Evolutionary conservation across 1,284 basidiomycete species (phyloP).

Genomic region (Filobasidium uniguttulatum): DNA sequence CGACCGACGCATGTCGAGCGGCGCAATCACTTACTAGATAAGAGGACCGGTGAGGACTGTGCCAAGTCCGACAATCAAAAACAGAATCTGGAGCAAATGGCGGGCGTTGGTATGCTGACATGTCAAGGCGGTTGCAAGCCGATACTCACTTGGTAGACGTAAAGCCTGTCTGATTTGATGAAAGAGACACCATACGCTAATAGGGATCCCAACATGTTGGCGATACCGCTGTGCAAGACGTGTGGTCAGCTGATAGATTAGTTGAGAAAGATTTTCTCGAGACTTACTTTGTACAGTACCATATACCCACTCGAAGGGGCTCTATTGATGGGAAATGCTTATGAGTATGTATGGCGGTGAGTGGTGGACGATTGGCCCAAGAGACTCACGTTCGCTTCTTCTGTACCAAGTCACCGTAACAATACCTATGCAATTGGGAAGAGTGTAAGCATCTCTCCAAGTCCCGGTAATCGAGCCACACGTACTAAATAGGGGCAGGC

Average conservation of each 20-base stretch:
- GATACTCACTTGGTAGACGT: conserved; percentile 19
- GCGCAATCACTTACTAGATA: conserved; percentile 25
- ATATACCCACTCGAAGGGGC: conserved; percentile 25
- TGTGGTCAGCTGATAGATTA: background rate
- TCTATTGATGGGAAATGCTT: conserved; percentile 2
- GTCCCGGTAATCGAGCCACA: background rate
- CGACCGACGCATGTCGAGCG: no score
- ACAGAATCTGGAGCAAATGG: conserved; percentile 20
- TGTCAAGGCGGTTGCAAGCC: no score
- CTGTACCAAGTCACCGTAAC: conserved; percentile 28
- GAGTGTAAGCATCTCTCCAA: background rate
- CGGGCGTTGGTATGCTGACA: no score
- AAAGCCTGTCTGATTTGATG: conserved; percentile 17
- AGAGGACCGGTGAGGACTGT: conserved; percentile 32
- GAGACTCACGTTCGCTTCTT: conserved; percentile 19
- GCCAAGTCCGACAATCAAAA: conserved; percentile 31
- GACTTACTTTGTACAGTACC: conserved; percentile 24
- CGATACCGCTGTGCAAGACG: conserved; percentile 5
- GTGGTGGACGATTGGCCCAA: background rate
- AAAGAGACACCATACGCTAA: conserved; percentile 21
- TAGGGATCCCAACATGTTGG: conserved; percentile 23
- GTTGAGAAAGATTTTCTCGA: no score
- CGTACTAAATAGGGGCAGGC: conserved; percentile 19
- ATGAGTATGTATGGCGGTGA: no score
- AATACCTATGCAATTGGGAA: conserved; percentile 11